These are phyloP conservation scores for Sporothrix schenckii DNA, from an alignment of 2,329 filamentous ascomycete genomes.

Conservation along the genomic window DNA sequence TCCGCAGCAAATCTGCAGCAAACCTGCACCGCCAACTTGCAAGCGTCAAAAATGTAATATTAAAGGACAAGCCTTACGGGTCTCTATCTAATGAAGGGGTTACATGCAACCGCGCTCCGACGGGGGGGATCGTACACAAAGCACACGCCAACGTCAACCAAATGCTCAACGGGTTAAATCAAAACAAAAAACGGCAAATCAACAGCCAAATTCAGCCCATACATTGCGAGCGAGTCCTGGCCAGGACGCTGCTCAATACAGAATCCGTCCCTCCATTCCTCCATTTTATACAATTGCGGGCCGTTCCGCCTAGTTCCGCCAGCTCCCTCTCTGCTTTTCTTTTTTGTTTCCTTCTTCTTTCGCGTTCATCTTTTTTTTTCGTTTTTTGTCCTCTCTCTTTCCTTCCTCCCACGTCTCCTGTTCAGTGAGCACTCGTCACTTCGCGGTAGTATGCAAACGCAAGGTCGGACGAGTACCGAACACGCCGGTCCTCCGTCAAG, in stretches of 20 bases:
- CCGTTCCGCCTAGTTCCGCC: not conserved
- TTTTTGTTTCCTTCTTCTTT: not conserved
- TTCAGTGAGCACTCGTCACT: constrained; percentile 55
- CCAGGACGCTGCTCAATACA: constrained; percentile 1
- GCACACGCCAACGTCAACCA: constrained; percentile 5
- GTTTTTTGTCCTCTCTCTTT: not conserved
- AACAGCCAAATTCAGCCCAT: not conserved
- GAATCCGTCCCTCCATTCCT: not conserved
- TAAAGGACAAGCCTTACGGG: constrained; percentile 6
- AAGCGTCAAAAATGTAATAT: constrained; percentile 1
- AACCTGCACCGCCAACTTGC: constrained; percentile 3
- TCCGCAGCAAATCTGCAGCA: not conserved
- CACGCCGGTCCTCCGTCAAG: constrained; percentile 71
- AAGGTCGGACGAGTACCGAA: constrained; percentile 70
- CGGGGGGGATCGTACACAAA: constrained; percentile 20
- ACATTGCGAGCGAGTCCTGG: not conserved
- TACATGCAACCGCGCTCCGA: constrained; percentile 5
- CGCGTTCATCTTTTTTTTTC: not conserved
- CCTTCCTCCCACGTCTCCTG: not conserved
- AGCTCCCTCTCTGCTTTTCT: too few relatives aligned
- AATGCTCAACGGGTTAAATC: constrained; percentile 16
- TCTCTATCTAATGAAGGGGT: constrained; percentile 16
- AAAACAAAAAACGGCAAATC: constrained; percentile 3
- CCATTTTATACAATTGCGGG: constrained; percentile 4
- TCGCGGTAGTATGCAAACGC: constrained; percentile 69